A percentile compares a stretch with the other conserved stretches of the same genome.
Conservation (phyloP, 768 basidiomycete species). For the Lactarius indigo region DNA sequence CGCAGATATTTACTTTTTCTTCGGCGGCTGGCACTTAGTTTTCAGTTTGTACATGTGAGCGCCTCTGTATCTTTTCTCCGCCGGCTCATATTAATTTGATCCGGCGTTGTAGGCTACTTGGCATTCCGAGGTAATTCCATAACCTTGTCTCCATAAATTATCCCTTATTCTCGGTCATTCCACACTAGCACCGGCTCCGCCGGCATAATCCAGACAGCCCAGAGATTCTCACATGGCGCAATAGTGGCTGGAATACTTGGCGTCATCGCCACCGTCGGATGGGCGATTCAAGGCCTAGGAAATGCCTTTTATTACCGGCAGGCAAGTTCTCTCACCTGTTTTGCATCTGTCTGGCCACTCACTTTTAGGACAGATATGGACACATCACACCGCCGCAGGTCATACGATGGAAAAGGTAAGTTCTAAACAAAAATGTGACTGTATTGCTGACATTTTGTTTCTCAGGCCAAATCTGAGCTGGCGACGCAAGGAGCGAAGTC, state of each 20-base stretch:
- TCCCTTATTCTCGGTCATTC: not conserved
- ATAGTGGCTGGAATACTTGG: slow-evolving; percentile 82
- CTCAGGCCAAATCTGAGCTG: slow-evolving; percentile 78
- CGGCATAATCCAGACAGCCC: slow-evolving; percentile 90
- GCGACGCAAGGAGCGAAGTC: slow-evolving; percentile 82
- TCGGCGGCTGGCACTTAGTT: slow-evolving; percentile 90
- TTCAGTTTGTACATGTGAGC: slow-evolving; percentile 90
- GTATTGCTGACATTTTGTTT: slow-evolving; percentile 14
- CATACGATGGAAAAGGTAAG: slow-evolving; percentile 84
- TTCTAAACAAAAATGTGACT: slow-evolving; percentile 10
- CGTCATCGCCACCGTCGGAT: slow-evolving; percentile 77
- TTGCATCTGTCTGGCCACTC: slow-evolving; percentile 12
- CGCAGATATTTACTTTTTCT: slow-evolving; percentile 93
- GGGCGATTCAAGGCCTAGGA: slow-evolving; percentile 84
- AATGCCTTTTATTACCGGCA: slow-evolving; percentile 75
- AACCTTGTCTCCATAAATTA: not conserved
- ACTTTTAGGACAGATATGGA: slow-evolving; percentile 56
- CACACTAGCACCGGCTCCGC: slow-evolving; percentile 83
- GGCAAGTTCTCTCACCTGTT: slow-evolving; percentile 40
- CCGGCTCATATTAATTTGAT: slow-evolving; percentile 27
- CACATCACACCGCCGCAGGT: slow-evolving; percentile 75
- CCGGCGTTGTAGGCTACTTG: slow-evolving; percentile 68
- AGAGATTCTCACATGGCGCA: slow-evolving; percentile 65
- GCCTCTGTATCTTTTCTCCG: not conserved
- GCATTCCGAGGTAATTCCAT: slow-evolving; percentile 69